Evolutionary conservation across 345 rosid genomes (phyloP).

Genomic region (Corchorus capsularis): DNA sequence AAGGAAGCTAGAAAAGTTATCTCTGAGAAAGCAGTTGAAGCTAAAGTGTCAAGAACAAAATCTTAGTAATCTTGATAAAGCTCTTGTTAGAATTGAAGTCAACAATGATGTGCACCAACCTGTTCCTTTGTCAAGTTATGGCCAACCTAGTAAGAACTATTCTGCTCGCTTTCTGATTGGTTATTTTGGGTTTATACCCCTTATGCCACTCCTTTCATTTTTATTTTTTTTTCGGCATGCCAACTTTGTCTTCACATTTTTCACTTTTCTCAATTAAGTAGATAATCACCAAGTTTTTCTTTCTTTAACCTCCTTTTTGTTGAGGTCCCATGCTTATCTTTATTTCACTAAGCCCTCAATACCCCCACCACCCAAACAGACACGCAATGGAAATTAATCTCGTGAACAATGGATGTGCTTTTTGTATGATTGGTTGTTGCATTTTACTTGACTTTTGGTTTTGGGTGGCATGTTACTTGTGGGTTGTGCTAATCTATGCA

Average conservation of each 20-base stretch:
- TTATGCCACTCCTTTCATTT: background rate
- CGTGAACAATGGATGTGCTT: background rate
- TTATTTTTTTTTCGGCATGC: background rate
- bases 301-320: background rate
- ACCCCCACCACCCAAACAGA: background rate
- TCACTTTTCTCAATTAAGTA: background rate
- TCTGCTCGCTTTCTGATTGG: background rate
- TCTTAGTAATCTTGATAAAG: constrained; percentile 52
- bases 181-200: background rate
- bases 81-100: constrained; percentile 50
- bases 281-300: background rate
- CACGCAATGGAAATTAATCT: background rate
- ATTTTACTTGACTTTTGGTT: background rate
- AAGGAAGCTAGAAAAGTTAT: constrained; percentile 63
- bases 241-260: background rate
- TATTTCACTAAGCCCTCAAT: background rate
- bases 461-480: background rate
- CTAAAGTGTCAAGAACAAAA: constrained; percentile 86
- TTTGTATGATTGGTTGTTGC: background rate
- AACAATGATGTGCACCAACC: constrained; percentile 49
- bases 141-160: constrained; percentile 48
- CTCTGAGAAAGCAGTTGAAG: constrained; percentile 90
- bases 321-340: background rate
- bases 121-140: constrained; percentile 42
- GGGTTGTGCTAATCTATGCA: background rate